A percentile compares a stretch with the other conserved stretches of the same genome.
Conservation (phyloP, 352 stramenopile genomes). For the Globisporangium heterothallicum region DNA sequence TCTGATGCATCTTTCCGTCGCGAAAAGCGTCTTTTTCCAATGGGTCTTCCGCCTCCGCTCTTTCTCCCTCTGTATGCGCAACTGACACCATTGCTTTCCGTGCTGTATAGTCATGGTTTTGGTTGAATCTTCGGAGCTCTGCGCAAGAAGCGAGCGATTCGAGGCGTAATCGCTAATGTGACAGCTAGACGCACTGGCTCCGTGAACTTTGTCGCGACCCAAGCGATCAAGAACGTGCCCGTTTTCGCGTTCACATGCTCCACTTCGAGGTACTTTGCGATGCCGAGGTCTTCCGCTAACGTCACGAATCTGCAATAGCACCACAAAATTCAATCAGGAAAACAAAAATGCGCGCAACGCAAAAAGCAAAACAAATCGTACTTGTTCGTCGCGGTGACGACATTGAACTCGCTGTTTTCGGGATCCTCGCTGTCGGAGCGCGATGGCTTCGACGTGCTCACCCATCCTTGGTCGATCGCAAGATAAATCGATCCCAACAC, state of each 20-base stretch:
- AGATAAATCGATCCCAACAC: constrained; percentile 79
- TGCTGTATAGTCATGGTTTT: constrained; percentile 8
- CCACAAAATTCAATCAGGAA: constrained; percentile 1
- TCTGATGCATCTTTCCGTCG: neutral
- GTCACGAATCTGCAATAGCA: constrained; percentile 45
- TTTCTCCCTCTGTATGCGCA: constrained; percentile 8
- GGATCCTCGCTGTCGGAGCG: constrained; percentile 15
- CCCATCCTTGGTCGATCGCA: constrained; percentile 75
- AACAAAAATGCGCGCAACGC: neutral
- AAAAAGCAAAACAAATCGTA: constrained; percentile 19
- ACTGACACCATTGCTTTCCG: too few relatives aligned
- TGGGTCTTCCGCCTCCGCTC: too few relatives aligned
- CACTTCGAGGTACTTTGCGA: constrained; percentile 77
- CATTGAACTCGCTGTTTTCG: constrained; percentile 53
- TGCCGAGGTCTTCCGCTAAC: constrained; percentile 58
- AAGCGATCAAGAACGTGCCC: constrained; percentile 75
- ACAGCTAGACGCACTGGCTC: constrained; percentile 74
- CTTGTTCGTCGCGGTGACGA: constrained; percentile 81
- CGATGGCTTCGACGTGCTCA: constrained; percentile 44
- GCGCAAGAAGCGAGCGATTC: constrained; percentile 66
- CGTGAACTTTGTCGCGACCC: constrained; percentile 86
- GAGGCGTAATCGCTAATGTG: constrained; percentile 73
- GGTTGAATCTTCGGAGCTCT: constrained; percentile 51
- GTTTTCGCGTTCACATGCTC: constrained; percentile 79
- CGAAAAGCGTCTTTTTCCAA: too few relatives aligned